phyloP scores from a whole-genome alignment of 805 yeast species.

The Saturnispora halmiae region DNA sequence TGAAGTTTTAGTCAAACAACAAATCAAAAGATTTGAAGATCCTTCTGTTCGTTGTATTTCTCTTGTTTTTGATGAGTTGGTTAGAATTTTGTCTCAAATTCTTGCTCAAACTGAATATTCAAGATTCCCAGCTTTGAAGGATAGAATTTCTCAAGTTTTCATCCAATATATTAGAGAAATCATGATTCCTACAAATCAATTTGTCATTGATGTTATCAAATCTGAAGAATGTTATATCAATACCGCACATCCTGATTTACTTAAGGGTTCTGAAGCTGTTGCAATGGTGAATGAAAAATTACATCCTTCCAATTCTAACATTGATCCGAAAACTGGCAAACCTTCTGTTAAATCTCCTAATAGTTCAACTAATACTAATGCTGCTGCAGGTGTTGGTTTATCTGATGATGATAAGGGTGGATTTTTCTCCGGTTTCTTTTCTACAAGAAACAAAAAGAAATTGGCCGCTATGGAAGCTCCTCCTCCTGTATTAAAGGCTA shows the following conservation, averaged over 20 bases:
- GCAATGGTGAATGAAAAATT: slow-evolving; percentile 81
- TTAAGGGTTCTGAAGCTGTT: slow-evolving; percentile 94
- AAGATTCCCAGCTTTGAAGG: slow-evolving; percentile 87
- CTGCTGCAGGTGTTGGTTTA: slow-evolving; percentile 15
- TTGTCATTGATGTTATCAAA: slow-evolving; percentile 72
- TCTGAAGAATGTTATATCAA: slow-evolving; percentile 92
- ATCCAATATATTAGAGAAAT: slow-evolving; percentile 73
- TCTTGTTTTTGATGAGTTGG: slow-evolving; percentile 88
- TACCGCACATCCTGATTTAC: slow-evolving; percentile 94
- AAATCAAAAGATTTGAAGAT: slow-evolving; percentile 88
- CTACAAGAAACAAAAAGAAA: slow-evolving; percentile 86
- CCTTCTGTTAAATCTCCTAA: slow-evolving; percentile 30
- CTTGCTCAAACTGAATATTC: slow-evolving; percentile 71
- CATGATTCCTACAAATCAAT: slow-evolving; percentile 73
- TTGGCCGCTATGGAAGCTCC: slow-evolving; percentile 96
- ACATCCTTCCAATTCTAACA: slow-evolving; percentile 69
- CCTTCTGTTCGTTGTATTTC: slow-evolving; percentile 84
- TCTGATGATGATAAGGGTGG: slow-evolving; percentile 49
- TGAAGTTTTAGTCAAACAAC: slow-evolving; percentile 91
- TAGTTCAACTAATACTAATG: slow-evolving; percentile 19
- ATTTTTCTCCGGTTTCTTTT: slow-evolving; percentile 92
- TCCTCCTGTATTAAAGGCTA: slow-evolving; percentile 87
- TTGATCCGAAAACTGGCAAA: slow-evolving; percentile 87
- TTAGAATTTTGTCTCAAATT: slow-evolving; percentile 79
- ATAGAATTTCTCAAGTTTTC: slow-evolving; percentile 71